Conservation (phyloP, 2,329 filamentous ascomycete genomes). For the Penicillium oxalicum region DNA sequence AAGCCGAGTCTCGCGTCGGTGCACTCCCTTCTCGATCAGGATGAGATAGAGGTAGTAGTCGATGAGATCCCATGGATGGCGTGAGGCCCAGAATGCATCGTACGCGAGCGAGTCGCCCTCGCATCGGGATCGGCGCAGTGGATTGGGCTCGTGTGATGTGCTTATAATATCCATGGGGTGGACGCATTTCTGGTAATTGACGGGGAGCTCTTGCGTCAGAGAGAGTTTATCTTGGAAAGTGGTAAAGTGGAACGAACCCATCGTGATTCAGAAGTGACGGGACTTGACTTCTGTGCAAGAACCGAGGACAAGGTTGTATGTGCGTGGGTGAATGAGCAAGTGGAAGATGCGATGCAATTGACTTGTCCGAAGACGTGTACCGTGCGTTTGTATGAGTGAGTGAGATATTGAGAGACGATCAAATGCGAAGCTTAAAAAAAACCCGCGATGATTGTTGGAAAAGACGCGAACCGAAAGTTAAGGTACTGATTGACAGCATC, state of each 20-base stretch:
- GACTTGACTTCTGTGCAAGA: background rate
- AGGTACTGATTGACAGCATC: too few relatives aligned
- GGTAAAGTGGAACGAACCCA: background rate
- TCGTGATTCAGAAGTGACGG: background rate
- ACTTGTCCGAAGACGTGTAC: too few relatives aligned
- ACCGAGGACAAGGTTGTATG: too few relatives aligned
- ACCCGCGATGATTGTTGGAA: too few relatives aligned
- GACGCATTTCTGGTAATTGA: background rate
- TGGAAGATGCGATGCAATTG: background rate
- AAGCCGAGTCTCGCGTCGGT: conserved; percentile 12
- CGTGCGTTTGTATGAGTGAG: too few relatives aligned
- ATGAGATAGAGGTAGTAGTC: conserved; percentile 31
- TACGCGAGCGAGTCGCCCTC: background rate
- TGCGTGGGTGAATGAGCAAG: background rate
- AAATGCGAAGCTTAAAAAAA: too few relatives aligned
- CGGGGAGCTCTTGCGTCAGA: background rate
- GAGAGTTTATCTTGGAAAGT: background rate
- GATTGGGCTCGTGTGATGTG: background rate
- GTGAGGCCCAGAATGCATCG: background rate
- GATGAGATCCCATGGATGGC: conserved; percentile 27
- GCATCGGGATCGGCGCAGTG: background rate
- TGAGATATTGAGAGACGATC: too few relatives aligned
- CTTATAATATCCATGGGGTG: background rate
- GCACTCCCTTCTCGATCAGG: conserved; percentile 16
- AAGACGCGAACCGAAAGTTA: too few relatives aligned